Percentiles rank a stretch among this genome's conserved stretches.
Evolutionary conservation across 2,329 filamentous ascomycete genomes (phyloP).

Genomic region (Celoporthe dispersa): DNA sequence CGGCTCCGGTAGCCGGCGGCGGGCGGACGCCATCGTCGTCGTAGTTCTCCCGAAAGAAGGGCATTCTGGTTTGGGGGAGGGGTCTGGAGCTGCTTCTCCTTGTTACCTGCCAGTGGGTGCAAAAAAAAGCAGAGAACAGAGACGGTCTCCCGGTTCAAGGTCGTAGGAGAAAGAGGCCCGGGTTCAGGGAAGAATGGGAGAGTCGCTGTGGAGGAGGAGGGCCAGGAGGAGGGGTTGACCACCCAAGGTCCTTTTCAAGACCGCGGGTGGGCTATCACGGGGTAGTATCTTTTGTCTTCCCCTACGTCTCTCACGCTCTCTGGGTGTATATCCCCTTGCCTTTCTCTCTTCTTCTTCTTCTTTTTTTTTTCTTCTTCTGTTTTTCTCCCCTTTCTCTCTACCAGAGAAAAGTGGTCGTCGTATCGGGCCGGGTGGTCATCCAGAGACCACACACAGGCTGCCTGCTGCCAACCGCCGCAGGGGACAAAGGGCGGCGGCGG

Average conservation of each 20-base stretch:
- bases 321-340: too few species aligned
- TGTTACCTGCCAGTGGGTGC: neutral
- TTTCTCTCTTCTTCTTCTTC: neutral
- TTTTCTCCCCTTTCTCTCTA: neutral
- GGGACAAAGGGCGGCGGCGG: constrained; percentile 1
- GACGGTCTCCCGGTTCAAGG: neutral
- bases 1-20: constrained; percentile 17
- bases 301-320: too few species aligned
- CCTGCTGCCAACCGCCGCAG: neutral
- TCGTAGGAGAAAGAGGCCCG: neutral
- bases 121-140: neutral
- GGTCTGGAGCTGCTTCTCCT: neutral
- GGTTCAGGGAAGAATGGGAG: neutral
- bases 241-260: constrained; percentile 29
- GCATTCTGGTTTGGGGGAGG: constrained; percentile 21
- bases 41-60: constrained; percentile 27
- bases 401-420: neutral
- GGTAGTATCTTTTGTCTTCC: neutral
- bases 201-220: neutral
- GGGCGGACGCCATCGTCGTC: constrained; percentile 24
- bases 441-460: neutral
- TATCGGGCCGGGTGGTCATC: constrained; percentile 4
- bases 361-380: too few species aligned
- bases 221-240: constrained; percentile 7
- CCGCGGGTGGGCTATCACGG: constrained; percentile 25